Base-by-base conservation (phyloP, 2,329 filamentous ascomycete species). In the Metarhizium sp. region DNA sequence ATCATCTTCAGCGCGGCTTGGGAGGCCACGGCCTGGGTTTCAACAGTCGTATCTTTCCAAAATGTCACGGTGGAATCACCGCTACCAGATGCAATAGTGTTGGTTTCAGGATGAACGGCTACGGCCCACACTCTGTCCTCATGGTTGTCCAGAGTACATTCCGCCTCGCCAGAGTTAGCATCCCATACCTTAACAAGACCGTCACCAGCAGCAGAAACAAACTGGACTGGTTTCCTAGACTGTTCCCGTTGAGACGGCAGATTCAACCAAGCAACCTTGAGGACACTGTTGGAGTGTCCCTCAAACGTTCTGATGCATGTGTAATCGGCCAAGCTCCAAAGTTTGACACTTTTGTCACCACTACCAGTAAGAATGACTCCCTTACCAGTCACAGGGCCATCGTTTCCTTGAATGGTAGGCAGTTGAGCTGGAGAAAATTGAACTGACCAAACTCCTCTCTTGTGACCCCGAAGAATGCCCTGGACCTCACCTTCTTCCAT, bases 181-280 rank as follows among this genome's bases (percentile, higher is more conserved):
- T 96, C 90, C 94, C 94, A 99, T 36, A 99, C 84, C 72, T 97
- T 99, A 57, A 99, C 91, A 3, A 99, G 80, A 2, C 94, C 94
- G 70, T 99, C 95, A 57, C 91, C 92, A 43, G 89, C 94, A 14
- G 94, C 92, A 61, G 88, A 95, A 38, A 88, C 90, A 56, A 96
- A 82, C 57, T 88, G 84, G 1, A 89, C 76, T 29, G 81, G 79
- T 59, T 79, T 79, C 66, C 82, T 86, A 30, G 73, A 70, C 50
- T 78, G 75, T 20, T 79, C 75, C 57, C 78, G 71, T 30, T 73
- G 72, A 5, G 67, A 64, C 2, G 81, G 74, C 55, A 79, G 69
- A 50, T 78, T 81, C 4, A 99, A 77, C 94, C 94, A 99, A 3
- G 88, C 81, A 2, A 96, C 88, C 72, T 97, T 97, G 36, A 99